A percentile compares a stretch with the other conserved stretches of the same genome.
Evolutionary conservation across 768 basidiomycete species (phyloP).

Genomic region (Panaeolus papilionaceus): DNA sequence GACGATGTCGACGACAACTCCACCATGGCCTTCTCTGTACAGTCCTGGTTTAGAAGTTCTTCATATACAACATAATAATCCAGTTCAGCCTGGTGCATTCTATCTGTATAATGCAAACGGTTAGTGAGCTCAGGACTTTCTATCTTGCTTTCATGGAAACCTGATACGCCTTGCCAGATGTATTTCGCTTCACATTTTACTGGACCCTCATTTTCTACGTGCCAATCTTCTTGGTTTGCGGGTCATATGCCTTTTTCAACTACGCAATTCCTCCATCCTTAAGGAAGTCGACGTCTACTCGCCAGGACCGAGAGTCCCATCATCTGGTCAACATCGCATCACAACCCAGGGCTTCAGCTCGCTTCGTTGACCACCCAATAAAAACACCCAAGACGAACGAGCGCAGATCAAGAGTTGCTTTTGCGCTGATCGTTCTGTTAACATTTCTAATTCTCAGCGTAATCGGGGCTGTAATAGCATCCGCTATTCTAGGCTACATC

Average conservation of each 20-base stretch:
- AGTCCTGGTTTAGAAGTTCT: conserved; percentile 56
- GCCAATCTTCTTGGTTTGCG: conserved; percentile 55
- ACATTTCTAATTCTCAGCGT: conserved; percentile 47
- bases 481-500: conserved; percentile 52
- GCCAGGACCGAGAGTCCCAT: conserved; percentile 21
- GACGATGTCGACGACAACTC: conserved; percentile 29
- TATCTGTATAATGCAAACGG: conserved; percentile 52
- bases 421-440: conserved; percentile 52
- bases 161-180: conserved; percentile 37
- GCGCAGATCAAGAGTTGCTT: conserved; percentile 51
- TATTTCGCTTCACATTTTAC: conserved; percentile 59
- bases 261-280: conserved; percentile 51
- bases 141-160: not conserved
- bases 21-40: conserved; percentile 58
- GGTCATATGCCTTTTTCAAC: conserved; percentile 57
- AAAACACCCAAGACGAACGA: conserved; percentile 39
- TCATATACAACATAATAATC: conserved; percentile 43
- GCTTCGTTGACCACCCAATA: conserved; percentile 15
- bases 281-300: not conserved
- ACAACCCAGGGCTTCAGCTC: conserved; percentile 1
- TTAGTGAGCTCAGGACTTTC: conserved; percentile 21
- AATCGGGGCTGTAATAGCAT: conserved; percentile 52
- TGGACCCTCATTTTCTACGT: conserved; percentile 59
- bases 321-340: conserved; percentile 13
- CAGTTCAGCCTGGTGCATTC: conserved; percentile 45